phyloP scores from a whole-genome alignment of 768 basidiomycete species.

The Fomitopsis pulvina region DNA sequence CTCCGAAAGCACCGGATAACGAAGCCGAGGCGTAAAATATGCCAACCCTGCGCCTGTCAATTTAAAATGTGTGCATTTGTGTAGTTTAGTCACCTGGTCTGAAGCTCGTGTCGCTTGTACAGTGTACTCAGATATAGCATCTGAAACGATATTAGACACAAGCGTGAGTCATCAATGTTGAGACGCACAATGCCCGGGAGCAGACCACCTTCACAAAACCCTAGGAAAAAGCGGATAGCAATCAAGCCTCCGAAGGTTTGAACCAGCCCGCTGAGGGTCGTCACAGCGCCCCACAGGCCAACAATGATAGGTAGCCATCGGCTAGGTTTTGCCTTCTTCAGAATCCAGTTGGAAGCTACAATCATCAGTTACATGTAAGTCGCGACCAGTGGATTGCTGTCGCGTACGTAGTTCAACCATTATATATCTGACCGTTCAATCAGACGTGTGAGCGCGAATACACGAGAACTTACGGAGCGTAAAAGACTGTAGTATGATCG shows the following conservation, averaged over 20 bases:
- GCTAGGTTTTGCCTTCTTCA: constrained; percentile 30
- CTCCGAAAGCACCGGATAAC: constrained; percentile 63
- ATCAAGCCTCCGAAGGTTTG: constrained; percentile 53
- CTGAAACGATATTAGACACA: no score
- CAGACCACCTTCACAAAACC: constrained; percentile 59
- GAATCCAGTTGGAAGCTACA: constrained; percentile 29
- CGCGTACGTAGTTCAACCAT: constrained; percentile 41
- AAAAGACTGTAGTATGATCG: constrained; percentile 36
- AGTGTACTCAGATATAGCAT: constrained; percentile 54
- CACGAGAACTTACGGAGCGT: constrained; percentile 46
- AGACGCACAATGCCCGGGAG: no score
- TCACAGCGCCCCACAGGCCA: constrained; percentile 40
- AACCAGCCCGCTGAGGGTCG: constrained; percentile 46
- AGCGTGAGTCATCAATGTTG: no score
- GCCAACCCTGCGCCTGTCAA: constrained; percentile 35
- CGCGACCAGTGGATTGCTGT: no score
- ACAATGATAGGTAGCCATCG: constrained; percentile 58
- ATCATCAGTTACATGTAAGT: no score
- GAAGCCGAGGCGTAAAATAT: constrained; percentile 63
- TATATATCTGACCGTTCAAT: constrained; percentile 34
- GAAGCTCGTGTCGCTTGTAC: constrained; percentile 55
- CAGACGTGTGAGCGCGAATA: neutral
- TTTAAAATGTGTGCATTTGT: neutral
- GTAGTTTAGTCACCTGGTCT: constrained; percentile 36
- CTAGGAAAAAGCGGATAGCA: constrained; percentile 53